Evolutionary conservation across 352 stramenopile genomes (phyloP), one percentile per base, ranked within the genome.

Genomic region (Phytophthora sojae): DNA sequence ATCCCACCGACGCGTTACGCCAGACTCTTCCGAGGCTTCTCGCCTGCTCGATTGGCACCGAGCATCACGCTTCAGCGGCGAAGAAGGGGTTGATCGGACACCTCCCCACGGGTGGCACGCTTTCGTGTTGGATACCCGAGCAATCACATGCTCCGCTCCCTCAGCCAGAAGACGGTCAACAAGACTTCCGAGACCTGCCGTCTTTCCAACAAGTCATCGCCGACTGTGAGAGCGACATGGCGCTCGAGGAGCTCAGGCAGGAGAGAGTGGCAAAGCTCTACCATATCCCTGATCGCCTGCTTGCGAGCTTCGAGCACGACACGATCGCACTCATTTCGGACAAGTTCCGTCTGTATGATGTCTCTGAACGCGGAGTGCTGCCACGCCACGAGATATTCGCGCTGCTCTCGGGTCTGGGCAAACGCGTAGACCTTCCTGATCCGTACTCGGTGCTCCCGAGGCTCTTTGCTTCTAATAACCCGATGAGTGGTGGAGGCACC

Each of bases 341-440:
- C 15, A 78, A 75, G 21, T 88, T 85, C 52, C 73, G 55, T 11
- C 69, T 75, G 23, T 88, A 86, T 44, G 78, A 85, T 51, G 70
- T 85, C 7, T 77, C 80, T 26, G 74, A 88, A 25, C 53, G 56
- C 3, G 81, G 81, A 6, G 44, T 69, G 4, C 50, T 88, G 14
- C 73, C 78, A 1, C 68, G 76, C 1, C 68, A 80, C 30, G 81
- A 88, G 37, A 14, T 86, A 37, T 85, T 83, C 35, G 47, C 78
- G 21, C 29, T 88, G 8, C 65, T 88, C 4, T 77, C 76, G 3
- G 61, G 76, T 7, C 45, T 88, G 58, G 76, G 71, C 3, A 76
- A 58, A 30, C 71, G 63, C 14, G 57, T 71, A 42, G 78, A 88
- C 26, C 72, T 88, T 26, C 67, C 76, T 11, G 78, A 88, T 63